These are phyloP conservation scores for Perilla frutescens DNA, from an alignment of 257 asterid species.

Conservation along the genomic window DNA sequence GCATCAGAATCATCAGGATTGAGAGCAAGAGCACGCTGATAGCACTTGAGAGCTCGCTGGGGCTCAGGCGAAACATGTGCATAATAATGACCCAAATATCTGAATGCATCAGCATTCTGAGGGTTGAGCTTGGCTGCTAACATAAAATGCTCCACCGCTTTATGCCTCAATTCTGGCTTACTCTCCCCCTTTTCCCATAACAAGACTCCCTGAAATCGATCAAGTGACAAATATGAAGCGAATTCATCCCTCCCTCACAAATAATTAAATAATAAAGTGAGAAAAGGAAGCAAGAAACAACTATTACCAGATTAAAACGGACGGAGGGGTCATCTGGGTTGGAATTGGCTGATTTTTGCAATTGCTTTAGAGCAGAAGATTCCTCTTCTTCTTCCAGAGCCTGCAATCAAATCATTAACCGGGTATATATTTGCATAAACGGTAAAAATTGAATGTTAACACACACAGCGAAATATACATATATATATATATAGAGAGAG, in stretches of 20 bases:
- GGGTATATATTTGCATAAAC: background rate
- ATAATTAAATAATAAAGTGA: background rate
- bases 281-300: background rate
- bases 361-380: slow-evolving; percentile 34
- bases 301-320: slow-evolving; percentile 67
- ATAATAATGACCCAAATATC: slow-evolving; percentile 87
- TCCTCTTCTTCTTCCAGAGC: slow-evolving; percentile 45
- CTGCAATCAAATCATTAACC: slow-evolving; percentile 41
- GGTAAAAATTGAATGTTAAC: background rate
- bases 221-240: background rate
- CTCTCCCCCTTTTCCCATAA: slow-evolving; percentile 76
- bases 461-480: background rate
- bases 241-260: slow-evolving; percentile 3
- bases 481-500: background rate
- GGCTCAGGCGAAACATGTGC: slow-evolving; percentile 57
- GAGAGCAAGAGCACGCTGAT: slow-evolving; percentile 85
- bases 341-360: slow-evolving; percentile 57
- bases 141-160: slow-evolving; percentile 84
- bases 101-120: slow-evolving; percentile 73
- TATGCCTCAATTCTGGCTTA: slow-evolving; percentile 44
- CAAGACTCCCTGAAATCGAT: slow-evolving; percentile 58
- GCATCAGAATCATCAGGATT: slow-evolving; percentile 84
- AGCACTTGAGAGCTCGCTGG: slow-evolving; percentile 92
- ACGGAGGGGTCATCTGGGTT: slow-evolving; percentile 61
- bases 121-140: slow-evolving; percentile 78